Conservation (phyloP, 2,329 filamentous ascomycete species). For the Immersiporthe knoxdaviesiana region DNA sequence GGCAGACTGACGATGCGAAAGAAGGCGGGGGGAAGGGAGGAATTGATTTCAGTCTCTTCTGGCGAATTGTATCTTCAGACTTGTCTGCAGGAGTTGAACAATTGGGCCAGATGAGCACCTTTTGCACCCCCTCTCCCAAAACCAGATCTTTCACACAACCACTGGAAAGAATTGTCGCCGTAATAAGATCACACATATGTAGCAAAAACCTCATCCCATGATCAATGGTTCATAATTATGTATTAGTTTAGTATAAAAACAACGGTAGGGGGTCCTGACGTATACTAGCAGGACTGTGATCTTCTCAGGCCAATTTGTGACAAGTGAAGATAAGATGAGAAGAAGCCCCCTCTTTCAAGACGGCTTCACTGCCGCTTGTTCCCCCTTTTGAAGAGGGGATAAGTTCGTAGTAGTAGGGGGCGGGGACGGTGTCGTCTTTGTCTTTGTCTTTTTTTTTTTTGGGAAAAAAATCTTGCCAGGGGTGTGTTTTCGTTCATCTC, state of each 20-base stretch:
- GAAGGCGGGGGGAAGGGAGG: background rate
- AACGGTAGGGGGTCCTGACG: constrained; percentile 11
- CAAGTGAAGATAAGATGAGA: constrained; percentile 21
- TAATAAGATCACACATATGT: background rate
- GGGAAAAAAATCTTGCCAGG: constrained; percentile 6
- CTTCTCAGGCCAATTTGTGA: constrained; percentile 27
- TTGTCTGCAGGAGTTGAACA: background rate
- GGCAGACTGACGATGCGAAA: background rate
- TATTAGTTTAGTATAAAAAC: constrained; percentile 25
- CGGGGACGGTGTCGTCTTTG: constrained; percentile 2
- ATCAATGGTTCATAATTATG: constrained; percentile 23
- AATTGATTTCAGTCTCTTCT: background rate
- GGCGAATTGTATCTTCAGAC: background rate
- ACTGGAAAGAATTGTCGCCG: background rate
- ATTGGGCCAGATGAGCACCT: too few species aligned
- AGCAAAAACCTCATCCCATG: background rate
- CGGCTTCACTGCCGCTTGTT: background rate
- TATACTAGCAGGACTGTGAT: constrained; percentile 17
- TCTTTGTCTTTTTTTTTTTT: constrained; percentile 9
- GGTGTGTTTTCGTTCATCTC: constrained; percentile 11
- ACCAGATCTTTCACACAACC: too few species aligned
- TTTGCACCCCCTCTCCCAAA: background rate
- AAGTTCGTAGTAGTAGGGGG: background rate
- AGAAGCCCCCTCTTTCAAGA: background rate
- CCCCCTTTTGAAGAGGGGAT: constrained; percentile 1